Conservation (phyloP, 306 rosid genomes). For the Ammopiptanthus mongolicus region DNA sequence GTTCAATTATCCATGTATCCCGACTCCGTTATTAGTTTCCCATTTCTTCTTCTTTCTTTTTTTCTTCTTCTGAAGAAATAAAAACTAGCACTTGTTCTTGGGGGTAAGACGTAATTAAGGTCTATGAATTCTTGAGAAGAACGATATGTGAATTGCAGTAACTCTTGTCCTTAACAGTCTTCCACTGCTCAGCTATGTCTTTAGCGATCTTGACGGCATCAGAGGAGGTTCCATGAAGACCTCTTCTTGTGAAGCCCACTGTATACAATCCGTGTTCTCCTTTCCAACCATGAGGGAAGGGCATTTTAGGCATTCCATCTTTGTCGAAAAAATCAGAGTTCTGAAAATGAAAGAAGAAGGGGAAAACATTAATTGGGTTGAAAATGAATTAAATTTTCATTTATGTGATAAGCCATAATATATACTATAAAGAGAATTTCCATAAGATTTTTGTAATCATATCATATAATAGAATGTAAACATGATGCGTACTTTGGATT, state of each 20-base stretch:
- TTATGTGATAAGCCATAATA: not conserved
- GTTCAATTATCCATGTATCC: not conserved
- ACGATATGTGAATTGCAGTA: constrained; percentile 45
- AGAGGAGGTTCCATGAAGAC: constrained; percentile 70
- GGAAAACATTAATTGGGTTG: not conserved
- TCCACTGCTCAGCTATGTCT: constrained; percentile 60
- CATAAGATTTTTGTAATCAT: not conserved
- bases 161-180: constrained; percentile 24
- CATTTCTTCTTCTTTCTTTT: not conserved
- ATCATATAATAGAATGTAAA: not conserved
- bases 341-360: constrained; percentile 9
- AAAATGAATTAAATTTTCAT: not conserved
- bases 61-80: not conserved
- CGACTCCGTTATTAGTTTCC: constrained; percentile 3
- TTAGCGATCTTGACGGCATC: constrained; percentile 67
- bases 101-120: not conserved
- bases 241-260: constrained; percentile 80
- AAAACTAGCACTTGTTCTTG: constrained; percentile 1
- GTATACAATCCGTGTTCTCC: constrained; percentile 77
- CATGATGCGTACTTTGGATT: not conserved
- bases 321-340: constrained; percentile 57
- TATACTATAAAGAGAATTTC: not conserved
- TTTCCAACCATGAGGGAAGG: constrained; percentile 91
- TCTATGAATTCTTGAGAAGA: constrained; percentile 29
- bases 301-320: constrained; percentile 83